Evolutionary conservation across 257 asterid genomes (phyloP).

Genomic region (Fraxinus pennsylvanica): DNA sequence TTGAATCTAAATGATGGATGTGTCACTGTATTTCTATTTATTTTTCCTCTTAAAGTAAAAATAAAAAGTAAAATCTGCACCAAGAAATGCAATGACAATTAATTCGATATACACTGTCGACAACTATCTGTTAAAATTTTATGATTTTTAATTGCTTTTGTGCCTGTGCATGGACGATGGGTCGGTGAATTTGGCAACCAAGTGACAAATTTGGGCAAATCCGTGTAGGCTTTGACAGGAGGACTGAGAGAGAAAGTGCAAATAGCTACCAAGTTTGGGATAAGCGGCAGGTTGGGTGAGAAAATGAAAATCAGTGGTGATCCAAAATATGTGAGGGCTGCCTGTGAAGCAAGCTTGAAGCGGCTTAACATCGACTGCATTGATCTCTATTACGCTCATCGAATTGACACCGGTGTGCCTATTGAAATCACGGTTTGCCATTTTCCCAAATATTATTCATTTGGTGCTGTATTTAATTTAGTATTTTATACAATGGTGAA

Average conservation of each 20-base stretch:
- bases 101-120: neutral
- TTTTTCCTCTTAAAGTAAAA: neutral
- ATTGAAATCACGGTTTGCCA: slow-evolving; percentile 48
- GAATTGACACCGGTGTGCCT: slow-evolving; percentile 38
- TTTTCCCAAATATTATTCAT: neutral
- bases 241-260: slow-evolving; percentile 32
- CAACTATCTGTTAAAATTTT: neutral
- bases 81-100: no score
- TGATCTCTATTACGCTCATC: slow-evolving; percentile 43
- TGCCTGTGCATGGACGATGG: neutral
- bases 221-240: slow-evolving; percentile 34
- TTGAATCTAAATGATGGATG: neutral
- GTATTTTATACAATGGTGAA: neutral
- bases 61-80: neutral
- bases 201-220: neutral
- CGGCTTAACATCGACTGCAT: slow-evolving; percentile 35
- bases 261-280: slow-evolving; percentile 36
- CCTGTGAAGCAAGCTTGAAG: slow-evolving; percentile 43
- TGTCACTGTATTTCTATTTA: neutral
- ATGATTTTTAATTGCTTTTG: neutral
- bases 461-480: neutral
- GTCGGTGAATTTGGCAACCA: no score
- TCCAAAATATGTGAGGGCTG: slow-evolving; percentile 40
- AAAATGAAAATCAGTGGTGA: slow-evolving; percentile 33
- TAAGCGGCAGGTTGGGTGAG: neutral